Evolutionary conservation across 2,329 filamentous ascomycete species (phyloP), one percentile per base, ranked within the genome.

Genomic region (Aspergillus glaucus): DNA sequence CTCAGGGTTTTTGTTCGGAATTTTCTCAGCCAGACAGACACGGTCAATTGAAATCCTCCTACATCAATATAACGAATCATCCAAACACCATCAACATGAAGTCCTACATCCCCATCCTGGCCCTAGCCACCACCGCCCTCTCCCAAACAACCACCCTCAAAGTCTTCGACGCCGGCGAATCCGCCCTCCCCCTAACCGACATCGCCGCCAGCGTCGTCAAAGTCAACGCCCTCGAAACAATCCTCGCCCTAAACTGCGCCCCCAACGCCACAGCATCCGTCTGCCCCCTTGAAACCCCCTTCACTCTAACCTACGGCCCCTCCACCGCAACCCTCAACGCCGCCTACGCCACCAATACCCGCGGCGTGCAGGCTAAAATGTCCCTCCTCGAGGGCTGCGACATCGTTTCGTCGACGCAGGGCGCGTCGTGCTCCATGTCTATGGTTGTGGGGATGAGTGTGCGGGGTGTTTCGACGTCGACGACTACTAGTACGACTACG

Each of bases 231-330:
- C 40, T 42, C 10, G 53, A 55, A 36, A 60, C 57, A n/a, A 55
- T 52, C 14, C 41, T 56, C 14, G 53, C 53, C 24, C 7, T 60
- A 3, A 41, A 49, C 8, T 60, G 57, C 39, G 34, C 45, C 6
- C 21, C 19, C 15, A 36, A 15, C 15, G 22, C 43, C 30, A 37
- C 22, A 6, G 15, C 17, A 4, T 19, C 41, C 6, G 19, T 17
- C 26, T 60, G 56, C 46, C 44, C 24, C 3, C 43, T 51, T 6
- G 32, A 45, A 3, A 47, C 46, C 12, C 55, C 55, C 2, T 10
- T 55, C 9, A 60, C 57, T 44, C 21, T 56, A 3, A 57, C 55
- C 21, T 45, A 55, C 34, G 56, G 57, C 4, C 56, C 55, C 7
- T 60, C 57, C 10, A 60, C 56, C 43, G 56, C 46, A 30, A 45